Base-by-base conservation (phyloP, 345 rosid genomes). In the Gossypium sturtianum region DNA sequence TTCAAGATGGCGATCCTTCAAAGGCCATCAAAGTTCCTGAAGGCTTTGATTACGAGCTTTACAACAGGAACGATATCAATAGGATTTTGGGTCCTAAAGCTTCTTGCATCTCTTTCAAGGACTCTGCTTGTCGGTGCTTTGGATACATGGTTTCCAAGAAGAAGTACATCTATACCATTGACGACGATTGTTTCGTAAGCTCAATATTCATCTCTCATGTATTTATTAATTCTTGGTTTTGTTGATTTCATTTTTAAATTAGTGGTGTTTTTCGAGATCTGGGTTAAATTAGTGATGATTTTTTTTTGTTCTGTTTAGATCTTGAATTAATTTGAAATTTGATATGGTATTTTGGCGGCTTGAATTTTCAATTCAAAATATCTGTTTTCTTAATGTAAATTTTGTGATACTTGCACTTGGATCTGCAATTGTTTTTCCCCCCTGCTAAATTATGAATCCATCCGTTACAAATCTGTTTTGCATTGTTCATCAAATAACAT, bases 171-270 rank as follows among this genome's bases (percentile, higher is more conserved):
- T 91, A 75, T 81, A 91, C 97, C 75, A 91, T 91, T 65, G 97
- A 91, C 63, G 97, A 91, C 75, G 97, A 91, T 79, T 91, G 97
- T 85, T 91, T 89, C 80, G 97, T 91, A 83, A 88, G 94, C 83
- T 2, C n/a, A 56, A 54, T 17, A 19, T 20, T 74, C 27, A 38
- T 25, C 16, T 51, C 17, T 48, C 41, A 4, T 34, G 41, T 5
- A 7, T 34, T 34, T 34, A 34, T 34, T 34, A 34, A 34, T 34
- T 5, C 41, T 34, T 34, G 41, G 41, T 34, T 5, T 34, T 34
- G 41, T 34, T 34, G 41, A 34, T 34, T 34, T 34, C 7, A 34
- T 34, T 34, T 34, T 34, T 34, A 5, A 34, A 34, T 34, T 34
- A 5, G 41, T 34, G 41, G 41, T 1, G 41, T 5, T 34, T 34